Base-by-base conservation (phyloP, 306 rosid species). In the Quercus wislizeni region DNA sequence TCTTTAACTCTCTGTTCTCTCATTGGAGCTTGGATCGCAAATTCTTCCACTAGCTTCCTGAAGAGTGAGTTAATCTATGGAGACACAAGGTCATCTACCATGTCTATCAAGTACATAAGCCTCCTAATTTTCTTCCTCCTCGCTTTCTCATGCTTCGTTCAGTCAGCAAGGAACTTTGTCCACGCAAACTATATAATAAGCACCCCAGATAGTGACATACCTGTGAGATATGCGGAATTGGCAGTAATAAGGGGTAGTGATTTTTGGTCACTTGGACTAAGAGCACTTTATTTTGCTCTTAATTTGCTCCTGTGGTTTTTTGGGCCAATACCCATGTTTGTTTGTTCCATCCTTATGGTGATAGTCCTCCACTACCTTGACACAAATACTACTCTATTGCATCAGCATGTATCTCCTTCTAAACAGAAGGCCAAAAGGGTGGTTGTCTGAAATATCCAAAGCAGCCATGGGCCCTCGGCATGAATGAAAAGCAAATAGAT, bases 311-410 rank as follows among this genome's bases (percentile, higher is more conserved):
- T 91, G 6, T 93, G 98, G 98, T 87, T 93, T 83, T 93, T 91
- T 61, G 97, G 97, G 38, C 97, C 98, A 17, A 91, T 93, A n/a
- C 97, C 98, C 1, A 91, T 88, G 97, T 88, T 91, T 74, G 33
- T 80, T 76, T 88, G 90, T 72, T 90, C 94, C 12, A 8, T 90
- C 15, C 52, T 74, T 69, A 78, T 88, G 87, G 98, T 93, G 19
- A 1, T 74, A 4, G 11, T 80, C 9, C 87, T 93, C 55, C 82
- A 86, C 74, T 67, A 77, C 70, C 88, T 90, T 61, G 98, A 93
- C 76, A 80, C 84, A 30, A 91, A 91, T 82, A 80, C 87, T 38
- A 86, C 90, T 82, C 91, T 90, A 15, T 30, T 85, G 88, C 90
- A 79, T 71, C 19, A 62, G 54, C 76, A 75, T 31, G 46, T 46